phyloP scores from a whole-genome alignment of 306 rosid species.

The Dryas drummondii region DNA sequence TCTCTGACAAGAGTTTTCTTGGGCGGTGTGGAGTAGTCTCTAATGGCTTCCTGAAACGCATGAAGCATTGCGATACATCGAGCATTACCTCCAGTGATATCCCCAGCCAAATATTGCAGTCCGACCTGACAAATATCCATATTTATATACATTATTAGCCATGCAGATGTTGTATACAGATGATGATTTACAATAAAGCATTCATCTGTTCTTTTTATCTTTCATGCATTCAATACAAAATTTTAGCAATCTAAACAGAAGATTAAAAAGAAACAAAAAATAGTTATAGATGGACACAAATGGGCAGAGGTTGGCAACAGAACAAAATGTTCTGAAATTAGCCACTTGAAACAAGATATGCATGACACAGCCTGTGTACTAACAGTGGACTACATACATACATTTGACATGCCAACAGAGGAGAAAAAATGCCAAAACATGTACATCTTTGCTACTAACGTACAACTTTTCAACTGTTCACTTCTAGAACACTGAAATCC shows the following conservation, averaged over 20 bases:
- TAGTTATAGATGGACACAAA: not conserved
- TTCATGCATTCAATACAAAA: not conserved
- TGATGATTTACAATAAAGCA: not conserved
- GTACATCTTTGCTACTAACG: not conserved
- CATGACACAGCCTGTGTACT: too few species aligned
- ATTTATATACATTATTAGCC: not conserved
- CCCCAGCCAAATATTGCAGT: slow-evolving; percentile 65
- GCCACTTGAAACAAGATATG: not conserved
- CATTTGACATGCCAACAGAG: not conserved
- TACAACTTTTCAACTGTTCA: not conserved
- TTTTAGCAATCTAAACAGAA: not conserved
- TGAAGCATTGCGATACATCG: slow-evolving; percentile 86
- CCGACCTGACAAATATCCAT: slow-evolving; percentile 65
- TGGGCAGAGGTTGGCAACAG: not conserved
- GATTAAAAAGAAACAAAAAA: not conserved
- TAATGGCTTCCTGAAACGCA: slow-evolving; percentile 72
- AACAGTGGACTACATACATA: not conserved
- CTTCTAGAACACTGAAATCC: not conserved
- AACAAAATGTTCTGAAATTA: not conserved
- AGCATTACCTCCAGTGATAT: slow-evolving; percentile 72
- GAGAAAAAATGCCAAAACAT: not conserved
- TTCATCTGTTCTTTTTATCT: not conserved
- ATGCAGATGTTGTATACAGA: slow-evolving; percentile 12
- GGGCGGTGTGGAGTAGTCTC: slow-evolving; percentile 73
- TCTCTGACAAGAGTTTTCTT: slow-evolving; percentile 67